phyloP scores from a whole-genome alignment of 2,329 filamentous ascomycete species.

The Cercospora nicotianae region DNA sequence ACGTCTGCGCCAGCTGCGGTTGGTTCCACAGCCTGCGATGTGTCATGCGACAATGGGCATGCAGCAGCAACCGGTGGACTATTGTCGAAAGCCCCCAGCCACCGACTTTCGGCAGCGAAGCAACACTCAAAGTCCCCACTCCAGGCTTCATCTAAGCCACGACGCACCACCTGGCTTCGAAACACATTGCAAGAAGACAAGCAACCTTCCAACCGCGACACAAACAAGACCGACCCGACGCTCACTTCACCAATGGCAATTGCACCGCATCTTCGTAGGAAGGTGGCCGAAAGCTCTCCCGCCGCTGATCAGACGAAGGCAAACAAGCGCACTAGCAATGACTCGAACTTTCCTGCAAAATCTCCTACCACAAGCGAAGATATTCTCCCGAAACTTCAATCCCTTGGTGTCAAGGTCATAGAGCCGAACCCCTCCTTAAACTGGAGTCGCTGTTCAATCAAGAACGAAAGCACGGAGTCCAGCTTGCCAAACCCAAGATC shows the following conservation, averaged over 20 bases:
- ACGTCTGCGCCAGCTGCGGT: neutral
- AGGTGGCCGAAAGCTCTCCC: neutral
- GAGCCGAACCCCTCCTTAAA: neutral
- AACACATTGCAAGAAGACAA: neutral
- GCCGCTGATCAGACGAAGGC: neutral
- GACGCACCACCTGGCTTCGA: conserved; percentile 1
- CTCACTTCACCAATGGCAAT: conserved; percentile 7
- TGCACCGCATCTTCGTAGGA: conserved; percentile 16
- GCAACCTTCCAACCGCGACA: neutral
- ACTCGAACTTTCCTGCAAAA: neutral
- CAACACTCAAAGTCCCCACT: neutral
- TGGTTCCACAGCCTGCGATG: neutral
- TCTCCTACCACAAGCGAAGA: neutral
- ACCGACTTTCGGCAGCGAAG: neutral
- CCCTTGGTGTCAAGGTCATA: conserved; percentile 1
- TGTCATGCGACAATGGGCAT: neutral
- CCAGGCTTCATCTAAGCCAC: neutral
- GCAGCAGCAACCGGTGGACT: neutral
- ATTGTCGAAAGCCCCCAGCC: conserved; percentile 8
- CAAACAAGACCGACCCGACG: neutral
- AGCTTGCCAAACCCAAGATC: conserved; percentile 19
- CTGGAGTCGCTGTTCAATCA: neutral
- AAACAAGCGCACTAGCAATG: neutral
- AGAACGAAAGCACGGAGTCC: conserved; percentile 1
- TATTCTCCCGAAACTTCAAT: neutral